Percentiles rank a stretch among this genome's conserved stretches.
These are phyloP conservation scores for Neckera pumila DNA, from an alignment of 225 moss, liverwort and hornwort genomes.

Conservation along the genomic window DNA sequence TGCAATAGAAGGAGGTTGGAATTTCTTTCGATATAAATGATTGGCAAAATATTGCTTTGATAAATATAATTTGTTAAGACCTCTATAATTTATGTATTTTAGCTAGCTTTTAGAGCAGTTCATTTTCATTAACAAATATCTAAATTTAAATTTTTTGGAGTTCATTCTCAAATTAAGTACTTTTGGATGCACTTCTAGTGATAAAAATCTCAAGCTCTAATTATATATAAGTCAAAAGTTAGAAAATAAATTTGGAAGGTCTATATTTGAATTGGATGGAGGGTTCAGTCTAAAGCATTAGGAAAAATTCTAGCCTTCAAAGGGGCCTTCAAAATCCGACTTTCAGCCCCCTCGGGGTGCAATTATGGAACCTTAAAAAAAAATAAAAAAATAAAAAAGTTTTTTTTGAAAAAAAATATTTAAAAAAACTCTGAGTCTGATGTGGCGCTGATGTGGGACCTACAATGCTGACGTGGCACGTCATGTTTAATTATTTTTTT, in stretches of 20 bases:
- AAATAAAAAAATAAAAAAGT: too few relatives aligned
- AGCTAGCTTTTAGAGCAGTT: fast-evolving
- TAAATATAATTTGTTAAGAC: neutral
- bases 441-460: too few relatives aligned
- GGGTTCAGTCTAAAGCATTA: too few relatives aligned
- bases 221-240: neutral
- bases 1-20: fast-evolving
- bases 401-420: too few relatives aligned
- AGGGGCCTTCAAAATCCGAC: too few relatives aligned
- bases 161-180: too few relatives aligned
- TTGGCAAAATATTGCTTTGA: neutral
- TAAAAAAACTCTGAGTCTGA: too few relatives aligned
- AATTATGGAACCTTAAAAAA: too few relatives aligned
- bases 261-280: neutral
- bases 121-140: neutral
- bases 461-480: too few relatives aligned
- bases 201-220: neutral
- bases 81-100: neutral
- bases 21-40: fast-evolving
- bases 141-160: neutral
- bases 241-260: neutral
- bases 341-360: too few relatives aligned
- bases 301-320: too few relatives aligned
- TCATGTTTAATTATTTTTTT: too few relatives aligned
- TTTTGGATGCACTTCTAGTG: neutral